Evolutionary conservation across 108 stramenopile genomes (phyloP).

Genomic region (Aurantiochytrium sp.): DNA sequence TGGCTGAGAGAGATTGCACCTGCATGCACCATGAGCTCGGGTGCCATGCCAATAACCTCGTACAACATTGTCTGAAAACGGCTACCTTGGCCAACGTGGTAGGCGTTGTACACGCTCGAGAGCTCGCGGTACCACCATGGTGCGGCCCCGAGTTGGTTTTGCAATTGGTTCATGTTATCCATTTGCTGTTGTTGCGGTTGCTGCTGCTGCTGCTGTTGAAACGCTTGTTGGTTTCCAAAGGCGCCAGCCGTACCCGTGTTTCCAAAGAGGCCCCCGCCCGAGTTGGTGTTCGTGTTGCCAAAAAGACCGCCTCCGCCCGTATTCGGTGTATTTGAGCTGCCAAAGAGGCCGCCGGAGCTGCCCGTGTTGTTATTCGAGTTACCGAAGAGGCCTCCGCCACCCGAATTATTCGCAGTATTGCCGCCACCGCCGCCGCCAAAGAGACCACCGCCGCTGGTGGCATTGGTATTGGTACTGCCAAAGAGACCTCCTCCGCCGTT

Average conservation of each 20-base stretch:
- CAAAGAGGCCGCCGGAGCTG: not conserved
- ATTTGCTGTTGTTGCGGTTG: not conserved
- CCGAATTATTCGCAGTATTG: not conserved
- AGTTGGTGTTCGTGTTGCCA: not conserved
- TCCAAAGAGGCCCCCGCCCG: not conserved
- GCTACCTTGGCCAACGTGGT: not conserved
- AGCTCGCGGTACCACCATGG: slow-evolving; percentile 11
- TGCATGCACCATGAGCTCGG: not conserved
- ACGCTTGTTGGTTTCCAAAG: not conserved
- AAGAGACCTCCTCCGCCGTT: not conserved
- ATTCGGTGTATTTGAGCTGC: not conserved
- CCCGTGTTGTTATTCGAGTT: not conserved
- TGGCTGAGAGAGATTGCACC: not conserved
- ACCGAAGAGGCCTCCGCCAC: not conserved
- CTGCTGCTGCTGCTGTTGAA: not conserved
- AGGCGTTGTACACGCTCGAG: not conserved
- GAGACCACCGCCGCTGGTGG: not conserved
- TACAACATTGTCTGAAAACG: slow-evolving; percentile 10
- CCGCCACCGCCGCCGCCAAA: not conserved
- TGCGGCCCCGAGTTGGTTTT: not conserved
- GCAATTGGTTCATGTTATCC: not conserved
- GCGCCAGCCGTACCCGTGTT: not conserved
- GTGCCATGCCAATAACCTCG: not conserved
- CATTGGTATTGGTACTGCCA: not conserved
- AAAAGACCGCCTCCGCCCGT: not conserved